Base-by-base conservation (phyloP, 2,329 filamentous ascomycete species). In the Trichoderma semiorbis region DNA sequence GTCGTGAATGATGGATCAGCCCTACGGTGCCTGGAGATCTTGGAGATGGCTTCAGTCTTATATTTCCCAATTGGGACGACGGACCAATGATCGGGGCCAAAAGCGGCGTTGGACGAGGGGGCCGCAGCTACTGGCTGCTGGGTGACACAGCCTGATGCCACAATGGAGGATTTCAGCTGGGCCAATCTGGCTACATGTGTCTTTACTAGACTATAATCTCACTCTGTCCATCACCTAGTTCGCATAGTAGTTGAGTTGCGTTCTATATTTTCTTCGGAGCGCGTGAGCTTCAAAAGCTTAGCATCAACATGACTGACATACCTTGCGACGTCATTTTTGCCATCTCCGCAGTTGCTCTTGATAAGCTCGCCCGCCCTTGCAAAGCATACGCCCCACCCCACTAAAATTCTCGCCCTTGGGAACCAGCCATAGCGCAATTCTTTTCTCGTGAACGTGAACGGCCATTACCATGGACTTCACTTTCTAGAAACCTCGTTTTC, bases 321-420 rank as follows among this genome's bases (percentile, higher is more conserved):
- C 21, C 16, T 18, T 32, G 39, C 39, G 39, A 69, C 66, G 66
- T 69, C 66, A 60, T 60, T 50, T 61, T 69, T 24, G 57, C 39
- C 57, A 26, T 67, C 64, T 67, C 64, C 64, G 64, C 64, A 67
- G 14, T 32, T 36, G 39, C 47, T 58, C 34, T 58, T 26, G 67
- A 69, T 69, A 69, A 53, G 57, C 57, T 43, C 39, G 39, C 39
- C 61, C 66, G 28, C 66, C 66, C 66, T 69, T 69, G 65, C 21
- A 60, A 28, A 50, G 66, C 66, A 36, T 47, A 34, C 67, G 67
- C 43, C 57, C 67, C 67, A 69, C 67, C 39, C 67, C 67, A 62
- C 67, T 69, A 69, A 69, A 62, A 53, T 69, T 61, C 55, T n/a
- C 66, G 66, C 66, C 66, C 39, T 61, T 24, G 28, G n/a, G 26